Conservation (phyloP, 768 basidiomycete species). For the Rhodotorula paludigena region DNA sequence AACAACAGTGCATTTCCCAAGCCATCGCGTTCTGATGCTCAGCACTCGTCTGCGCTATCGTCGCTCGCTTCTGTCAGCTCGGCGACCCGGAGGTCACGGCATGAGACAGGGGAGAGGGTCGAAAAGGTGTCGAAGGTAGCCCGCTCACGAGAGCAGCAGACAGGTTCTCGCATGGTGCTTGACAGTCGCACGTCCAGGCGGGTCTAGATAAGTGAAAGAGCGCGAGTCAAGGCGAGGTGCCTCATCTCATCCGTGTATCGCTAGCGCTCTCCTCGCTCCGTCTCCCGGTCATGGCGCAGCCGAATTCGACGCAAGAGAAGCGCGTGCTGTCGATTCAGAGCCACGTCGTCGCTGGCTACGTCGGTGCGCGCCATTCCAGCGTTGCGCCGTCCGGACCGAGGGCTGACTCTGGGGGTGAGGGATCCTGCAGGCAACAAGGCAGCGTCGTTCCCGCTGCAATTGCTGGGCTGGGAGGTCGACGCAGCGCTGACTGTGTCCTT, state of each 20-base stretch:
- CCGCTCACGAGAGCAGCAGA: no score
- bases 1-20: no score
- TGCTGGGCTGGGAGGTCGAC: conserved; percentile 91
- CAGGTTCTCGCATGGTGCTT: no score
- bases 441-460: conserved; percentile 60
- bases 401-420: neutral
- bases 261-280: neutral
- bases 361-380: conserved; percentile 60
- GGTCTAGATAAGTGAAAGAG: no score
- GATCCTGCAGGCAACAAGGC: conserved; percentile 50
- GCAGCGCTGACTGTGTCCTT: conserved; percentile 72
- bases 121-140: no score
- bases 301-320: conserved; percentile 28
- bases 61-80: no score
- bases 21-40: no score
- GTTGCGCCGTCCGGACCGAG: no score
- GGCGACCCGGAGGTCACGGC: no score
- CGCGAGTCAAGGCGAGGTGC: neutral
- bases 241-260: neutral
- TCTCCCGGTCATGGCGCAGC: neutral
- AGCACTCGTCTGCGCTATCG: no score
- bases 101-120: no score
- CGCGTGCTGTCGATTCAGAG: conserved; percentile 85
- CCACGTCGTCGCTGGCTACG: conserved; percentile 89
- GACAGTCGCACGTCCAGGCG: no score